A percentile compares a stretch with the other conserved stretches of the same genome.
These are phyloP conservation scores for Monoraphidium neglectum DNA, from an alignment of 139 green algal species.

Conservation along the genomic window DNA sequence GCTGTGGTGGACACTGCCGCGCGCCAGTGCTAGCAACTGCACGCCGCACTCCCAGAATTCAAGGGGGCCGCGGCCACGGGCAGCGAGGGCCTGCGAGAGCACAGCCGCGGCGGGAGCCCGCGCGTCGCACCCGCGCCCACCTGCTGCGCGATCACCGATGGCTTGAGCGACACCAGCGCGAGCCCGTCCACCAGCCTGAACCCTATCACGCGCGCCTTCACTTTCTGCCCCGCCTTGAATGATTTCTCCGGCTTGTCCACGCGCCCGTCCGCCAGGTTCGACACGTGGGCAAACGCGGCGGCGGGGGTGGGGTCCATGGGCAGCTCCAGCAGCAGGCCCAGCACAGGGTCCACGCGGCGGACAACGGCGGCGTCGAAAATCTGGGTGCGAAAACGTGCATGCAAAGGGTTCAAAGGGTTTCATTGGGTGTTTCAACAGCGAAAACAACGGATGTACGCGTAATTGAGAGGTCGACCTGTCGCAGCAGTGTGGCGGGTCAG, in stretches of 20 bases:
- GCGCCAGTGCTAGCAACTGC: too few relatives aligned
- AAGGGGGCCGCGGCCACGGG: background rate
- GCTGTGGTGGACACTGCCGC: too few relatives aligned
- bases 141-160: conserved; percentile 51
- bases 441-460: too few relatives aligned
- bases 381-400: too few relatives aligned
- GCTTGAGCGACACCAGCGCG: conserved; percentile 62
- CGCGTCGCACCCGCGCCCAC: conserved; percentile 17
- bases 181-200: conserved; percentile 86
- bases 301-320: conserved; percentile 13
- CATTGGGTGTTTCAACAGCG: too few relatives aligned
- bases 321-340: conserved; percentile 80
- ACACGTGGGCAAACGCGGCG: conserved; percentile 76
- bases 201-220: conserved; percentile 79
- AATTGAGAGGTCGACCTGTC: too few relatives aligned
- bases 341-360: conserved; percentile 59
- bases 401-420: too few relatives aligned
- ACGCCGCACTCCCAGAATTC: background rate
- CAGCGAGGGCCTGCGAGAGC: background rate
- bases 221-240: conserved; percentile 43
- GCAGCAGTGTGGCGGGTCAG: too few relatives aligned
- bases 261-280: conserved; percentile 69
- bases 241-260: conserved; percentile 62
- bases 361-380: conserved; percentile 55
- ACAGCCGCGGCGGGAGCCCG: background rate